A percentile compares a stretch with the other conserved stretches of the same genome.
These are phyloP conservation scores for Spathaspora gorwiae DNA, from an alignment of 805 yeast genomes.

Conservation along the genomic window DNA sequence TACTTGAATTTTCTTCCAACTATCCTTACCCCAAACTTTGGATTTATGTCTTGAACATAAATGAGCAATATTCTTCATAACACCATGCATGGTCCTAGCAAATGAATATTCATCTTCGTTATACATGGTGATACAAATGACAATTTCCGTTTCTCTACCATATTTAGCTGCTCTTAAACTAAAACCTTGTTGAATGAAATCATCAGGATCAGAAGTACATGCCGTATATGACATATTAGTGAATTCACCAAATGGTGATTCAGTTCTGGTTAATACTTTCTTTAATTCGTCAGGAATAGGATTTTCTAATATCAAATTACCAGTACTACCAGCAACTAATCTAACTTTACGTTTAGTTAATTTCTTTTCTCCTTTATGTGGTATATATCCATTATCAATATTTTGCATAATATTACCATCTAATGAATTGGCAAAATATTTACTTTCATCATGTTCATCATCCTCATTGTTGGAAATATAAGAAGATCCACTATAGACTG, in stretches of 20 bases:
- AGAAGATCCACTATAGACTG: conserved; percentile 31
- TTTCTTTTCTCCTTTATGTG: conserved; percentile 59
- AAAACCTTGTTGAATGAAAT: conserved; percentile 75
- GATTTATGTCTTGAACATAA: conserved; percentile 77
- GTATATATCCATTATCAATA: conserved; percentile 38
- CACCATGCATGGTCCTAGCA: conserved; percentile 91
- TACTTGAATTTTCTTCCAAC: conserved; percentile 96
- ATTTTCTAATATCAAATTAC: conserved; percentile 85
- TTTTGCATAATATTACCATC: conserved; percentile 46
- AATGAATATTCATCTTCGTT: conserved; percentile 88
- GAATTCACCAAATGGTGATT: conserved; percentile 76
- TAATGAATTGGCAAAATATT: conserved; percentile 42
- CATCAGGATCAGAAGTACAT: conserved; percentile 89
- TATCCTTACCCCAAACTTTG: conserved; percentile 89
- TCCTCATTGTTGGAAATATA: conserved; percentile 18
- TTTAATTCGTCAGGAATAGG: conserved; percentile 89
- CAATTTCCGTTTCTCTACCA: conserved; percentile 88
- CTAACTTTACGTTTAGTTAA: conserved; percentile 68
- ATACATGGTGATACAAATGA: conserved; percentile 93
- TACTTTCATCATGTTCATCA: conserved; percentile 19
- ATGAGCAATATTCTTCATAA: conserved; percentile 88
- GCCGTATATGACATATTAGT: conserved; percentile 97
- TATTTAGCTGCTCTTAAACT: conserved; percentile 79
- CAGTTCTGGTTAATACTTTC: conserved; percentile 80
- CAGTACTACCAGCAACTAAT: conserved; percentile 56